These are phyloP conservation scores for Esteya vermicola DNA, from an alignment of 2,329 filamentous ascomycete species.

Conservation along the genomic window DNA sequence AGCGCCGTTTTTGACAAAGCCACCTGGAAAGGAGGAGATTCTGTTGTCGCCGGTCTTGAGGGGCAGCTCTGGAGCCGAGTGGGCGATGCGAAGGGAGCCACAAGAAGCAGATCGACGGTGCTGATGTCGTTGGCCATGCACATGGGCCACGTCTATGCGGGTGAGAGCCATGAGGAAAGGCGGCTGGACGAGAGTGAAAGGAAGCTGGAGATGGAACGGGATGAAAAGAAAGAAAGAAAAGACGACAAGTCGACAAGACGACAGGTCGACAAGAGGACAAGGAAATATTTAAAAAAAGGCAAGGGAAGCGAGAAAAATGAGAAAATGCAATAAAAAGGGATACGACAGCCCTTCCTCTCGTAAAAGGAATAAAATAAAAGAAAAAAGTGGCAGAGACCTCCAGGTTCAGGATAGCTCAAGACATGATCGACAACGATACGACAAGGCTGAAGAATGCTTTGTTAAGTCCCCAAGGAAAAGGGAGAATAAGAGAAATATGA, in stretches of 20 bases:
- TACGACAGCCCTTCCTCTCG: no score
- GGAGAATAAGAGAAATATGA: background rate
- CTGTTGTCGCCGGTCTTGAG: no score
- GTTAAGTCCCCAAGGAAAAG: background rate
- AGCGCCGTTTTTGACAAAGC: no score
- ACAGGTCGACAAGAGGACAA: no score
- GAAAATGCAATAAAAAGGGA: no score
- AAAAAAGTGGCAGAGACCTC: no score
- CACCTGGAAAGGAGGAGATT: no score
- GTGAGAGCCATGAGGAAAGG: background rate
- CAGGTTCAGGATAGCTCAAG: background rate
- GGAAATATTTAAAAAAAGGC: background rate
- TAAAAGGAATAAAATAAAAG: no score
- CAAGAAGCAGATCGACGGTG: background rate
- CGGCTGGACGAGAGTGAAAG: background rate
- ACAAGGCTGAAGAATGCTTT: conserved; percentile 1
- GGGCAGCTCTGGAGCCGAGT: background rate
- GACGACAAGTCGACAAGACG: no score
- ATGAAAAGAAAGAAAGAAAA: background rate
- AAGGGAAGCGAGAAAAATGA: background rate
- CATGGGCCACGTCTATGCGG: background rate
- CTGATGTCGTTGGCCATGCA: no score
- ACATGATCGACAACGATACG: background rate
- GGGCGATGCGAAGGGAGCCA: conserved; percentile 4
- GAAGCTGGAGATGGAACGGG: background rate